Evolutionary conservation across 345 rosid species (phyloP).

Genomic region (Raphanus sativus): DNA sequence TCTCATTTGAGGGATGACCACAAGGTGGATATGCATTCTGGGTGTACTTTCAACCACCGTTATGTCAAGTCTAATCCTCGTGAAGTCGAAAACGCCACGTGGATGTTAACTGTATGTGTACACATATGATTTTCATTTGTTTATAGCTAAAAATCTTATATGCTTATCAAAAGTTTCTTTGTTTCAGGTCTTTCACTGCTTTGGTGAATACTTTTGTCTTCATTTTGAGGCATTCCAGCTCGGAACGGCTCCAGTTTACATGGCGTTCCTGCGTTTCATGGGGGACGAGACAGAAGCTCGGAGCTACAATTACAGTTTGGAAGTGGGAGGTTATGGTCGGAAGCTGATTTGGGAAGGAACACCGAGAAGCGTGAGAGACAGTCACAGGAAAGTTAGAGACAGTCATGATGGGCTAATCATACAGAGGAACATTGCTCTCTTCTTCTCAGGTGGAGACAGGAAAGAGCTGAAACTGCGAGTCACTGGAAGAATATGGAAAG

Average conservation of each 20-base stretch:
- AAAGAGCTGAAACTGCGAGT: conserved; percentile 90
- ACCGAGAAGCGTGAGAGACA: conserved; percentile 83
- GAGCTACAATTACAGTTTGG: conserved; percentile 87
- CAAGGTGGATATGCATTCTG: conserved; percentile 98
- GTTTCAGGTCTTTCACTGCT: conserved; percentile 48
- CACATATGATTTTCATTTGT: too few species aligned
- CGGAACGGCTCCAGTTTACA: background rate
- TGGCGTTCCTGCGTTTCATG: conserved; percentile 46
- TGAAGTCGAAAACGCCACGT: conserved; percentile 96
- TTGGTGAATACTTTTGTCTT: conserved; percentile 91
- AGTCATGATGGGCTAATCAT: background rate
- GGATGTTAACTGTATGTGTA: conserved; percentile 88
- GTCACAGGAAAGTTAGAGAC: conserved; percentile 44
- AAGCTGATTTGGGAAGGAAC: conserved; percentile 94
- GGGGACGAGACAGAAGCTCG: conserved; percentile 86
- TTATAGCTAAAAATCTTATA: too few species aligned
- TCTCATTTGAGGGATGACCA: conserved; percentile 91
- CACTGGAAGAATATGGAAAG: conserved; percentile 94
- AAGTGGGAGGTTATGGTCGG: conserved; percentile 91
- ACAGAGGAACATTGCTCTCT: background rate
- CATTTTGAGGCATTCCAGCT: conserved; percentile 98
- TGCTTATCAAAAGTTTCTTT: conserved; percentile 11
- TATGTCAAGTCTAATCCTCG: conserved; percentile 98
- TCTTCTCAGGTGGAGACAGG: conserved; percentile 59
- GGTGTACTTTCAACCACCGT: conserved; percentile 94